These are phyloP conservation scores for Amyloporia xantha DNA, from an alignment of 768 basidiomycete genomes.

Conservation along the genomic window DNA sequence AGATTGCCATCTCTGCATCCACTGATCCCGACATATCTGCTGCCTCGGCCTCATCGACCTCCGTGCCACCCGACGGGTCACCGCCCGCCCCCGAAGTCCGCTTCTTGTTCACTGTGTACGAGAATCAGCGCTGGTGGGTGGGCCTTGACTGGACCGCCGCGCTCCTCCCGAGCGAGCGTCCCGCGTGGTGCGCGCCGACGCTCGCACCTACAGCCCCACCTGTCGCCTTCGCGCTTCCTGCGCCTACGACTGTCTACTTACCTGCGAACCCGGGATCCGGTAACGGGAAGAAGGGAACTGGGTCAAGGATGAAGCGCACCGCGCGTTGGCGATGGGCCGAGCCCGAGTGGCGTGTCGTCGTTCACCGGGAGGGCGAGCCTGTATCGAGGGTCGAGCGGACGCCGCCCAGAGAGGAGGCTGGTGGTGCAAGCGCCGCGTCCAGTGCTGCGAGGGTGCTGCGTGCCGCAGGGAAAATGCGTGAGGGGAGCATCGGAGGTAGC, in stretches of 20 bases:
- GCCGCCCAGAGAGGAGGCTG: conserved; percentile 48
- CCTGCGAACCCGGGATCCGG: conserved; percentile 29
- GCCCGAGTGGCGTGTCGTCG: conserved; percentile 79
- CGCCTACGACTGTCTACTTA: conserved; percentile 53
- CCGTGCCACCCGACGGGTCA: conserved; percentile 1
- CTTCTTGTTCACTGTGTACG: conserved; percentile 86
- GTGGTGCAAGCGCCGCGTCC: conserved; percentile 20
- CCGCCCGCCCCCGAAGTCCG: conserved; percentile 34
- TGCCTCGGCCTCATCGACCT: neutral
- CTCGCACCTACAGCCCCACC: conserved; percentile 65
- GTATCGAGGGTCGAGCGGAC: conserved; percentile 53
- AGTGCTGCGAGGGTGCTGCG: conserved; percentile 36
- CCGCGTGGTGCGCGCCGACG: conserved; percentile 69
- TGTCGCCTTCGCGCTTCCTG: conserved; percentile 58
- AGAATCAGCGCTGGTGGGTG: conserved; percentile 98
- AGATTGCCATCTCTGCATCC: conserved; percentile 2
- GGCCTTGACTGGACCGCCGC: conserved; percentile 95
- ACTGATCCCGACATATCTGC: too few species aligned
- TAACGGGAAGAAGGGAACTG: too few species aligned
- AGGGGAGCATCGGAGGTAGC: conserved; percentile 29
- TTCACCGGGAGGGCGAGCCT: conserved; percentile 46
- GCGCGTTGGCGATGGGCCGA: conserved; percentile 91
- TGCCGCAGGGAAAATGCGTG: conserved; percentile 42
- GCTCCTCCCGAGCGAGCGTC: conserved; percentile 81
- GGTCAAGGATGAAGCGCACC: conserved; percentile 60